Conservation (phyloP, 2,329 filamentous ascomycete genomes). For the Emergomyces orientalis region DNA sequence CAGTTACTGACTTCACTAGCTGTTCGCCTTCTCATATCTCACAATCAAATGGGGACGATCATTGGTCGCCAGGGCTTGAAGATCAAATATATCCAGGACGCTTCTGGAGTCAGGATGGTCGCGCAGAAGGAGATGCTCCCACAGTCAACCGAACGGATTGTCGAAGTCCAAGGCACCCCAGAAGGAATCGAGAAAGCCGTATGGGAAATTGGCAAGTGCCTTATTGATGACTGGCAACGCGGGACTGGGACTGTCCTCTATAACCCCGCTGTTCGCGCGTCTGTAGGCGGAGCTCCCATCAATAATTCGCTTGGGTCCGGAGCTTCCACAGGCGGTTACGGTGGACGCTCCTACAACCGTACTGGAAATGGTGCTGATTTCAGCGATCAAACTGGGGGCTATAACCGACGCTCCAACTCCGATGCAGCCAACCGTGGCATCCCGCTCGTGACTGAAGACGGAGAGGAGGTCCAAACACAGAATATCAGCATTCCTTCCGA, state of each 20-base stretch:
- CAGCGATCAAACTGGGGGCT: conserved; percentile 67
- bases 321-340: conserved; percentile 43
- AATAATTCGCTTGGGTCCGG: conserved; percentile 41
- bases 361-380: conserved; percentile 97
- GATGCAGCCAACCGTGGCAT: conserved; percentile 72
- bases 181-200: conserved; percentile 92
- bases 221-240: conserved; percentile 95
- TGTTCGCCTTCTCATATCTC: conserved; percentile 94
- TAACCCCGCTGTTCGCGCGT: conserved; percentile 87
- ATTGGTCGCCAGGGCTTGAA: conserved; percentile 93
- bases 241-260: conserved; percentile 95
- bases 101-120: conserved; percentile 95
- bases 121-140: conserved; percentile 99
- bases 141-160: conserved; percentile 94
- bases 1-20: conserved; percentile 46
- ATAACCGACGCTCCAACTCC: conserved; percentile 71
- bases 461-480: conserved; percentile 95
- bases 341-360: conserved; percentile 67
- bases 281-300: conserved; percentile 49
- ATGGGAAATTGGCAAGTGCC: conserved; percentile 98
- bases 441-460: conserved; percentile 86
- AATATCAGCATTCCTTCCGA: conserved; percentile 99
- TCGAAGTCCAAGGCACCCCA: conserved; percentile 90
- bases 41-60: conserved; percentile 99
- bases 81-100: conserved; percentile 99